phyloP scores from a whole-genome alignment of 139 green algal species.

The Deuterostichococcus epilithicus region DNA sequence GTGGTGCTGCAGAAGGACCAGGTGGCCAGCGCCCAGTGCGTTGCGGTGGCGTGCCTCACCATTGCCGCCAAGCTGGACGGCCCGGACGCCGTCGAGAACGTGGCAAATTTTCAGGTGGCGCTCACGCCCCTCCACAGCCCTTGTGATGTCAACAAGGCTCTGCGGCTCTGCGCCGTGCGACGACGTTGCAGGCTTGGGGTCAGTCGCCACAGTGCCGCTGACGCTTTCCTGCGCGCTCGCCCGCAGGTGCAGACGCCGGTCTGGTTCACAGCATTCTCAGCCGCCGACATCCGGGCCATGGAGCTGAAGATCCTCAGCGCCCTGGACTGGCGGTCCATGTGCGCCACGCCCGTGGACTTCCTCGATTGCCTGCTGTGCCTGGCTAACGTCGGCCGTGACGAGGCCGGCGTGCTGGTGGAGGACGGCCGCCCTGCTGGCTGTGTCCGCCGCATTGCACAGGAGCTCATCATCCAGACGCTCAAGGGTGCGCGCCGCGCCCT shows the following conservation, averaged over 20 bases:
- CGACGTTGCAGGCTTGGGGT: too few relatives aligned
- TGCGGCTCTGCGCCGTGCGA: too few relatives aligned
- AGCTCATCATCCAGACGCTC: not conserved
- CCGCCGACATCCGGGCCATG: not conserved
- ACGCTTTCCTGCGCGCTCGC: too few relatives aligned
- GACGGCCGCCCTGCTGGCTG: too few relatives aligned
- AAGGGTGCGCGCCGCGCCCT: not conserved
- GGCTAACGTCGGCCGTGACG: not conserved
- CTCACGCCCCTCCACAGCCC: too few relatives aligned
- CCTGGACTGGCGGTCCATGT: not conserved
- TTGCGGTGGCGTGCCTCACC: not conserved
- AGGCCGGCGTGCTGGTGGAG: not conserved
- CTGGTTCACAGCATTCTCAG: not conserved
- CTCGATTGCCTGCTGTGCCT: not conserved
- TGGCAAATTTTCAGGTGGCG: not conserved
- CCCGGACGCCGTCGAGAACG: not conserved
- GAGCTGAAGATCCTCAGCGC: not conserved
- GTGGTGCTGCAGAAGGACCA: not conserved
- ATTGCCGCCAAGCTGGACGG: not conserved
- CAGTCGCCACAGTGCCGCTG: too few relatives aligned
- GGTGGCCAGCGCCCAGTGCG: not conserved
- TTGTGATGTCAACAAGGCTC: too few relatives aligned
- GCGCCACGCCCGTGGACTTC: not conserved
- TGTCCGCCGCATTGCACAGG: not conserved
- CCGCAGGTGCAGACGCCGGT: not conserved